Evolutionary conservation across 257 asterid genomes (phyloP), one percentile per base, ranked within the genome.

Genomic region (Catharanthus roseus): DNA sequence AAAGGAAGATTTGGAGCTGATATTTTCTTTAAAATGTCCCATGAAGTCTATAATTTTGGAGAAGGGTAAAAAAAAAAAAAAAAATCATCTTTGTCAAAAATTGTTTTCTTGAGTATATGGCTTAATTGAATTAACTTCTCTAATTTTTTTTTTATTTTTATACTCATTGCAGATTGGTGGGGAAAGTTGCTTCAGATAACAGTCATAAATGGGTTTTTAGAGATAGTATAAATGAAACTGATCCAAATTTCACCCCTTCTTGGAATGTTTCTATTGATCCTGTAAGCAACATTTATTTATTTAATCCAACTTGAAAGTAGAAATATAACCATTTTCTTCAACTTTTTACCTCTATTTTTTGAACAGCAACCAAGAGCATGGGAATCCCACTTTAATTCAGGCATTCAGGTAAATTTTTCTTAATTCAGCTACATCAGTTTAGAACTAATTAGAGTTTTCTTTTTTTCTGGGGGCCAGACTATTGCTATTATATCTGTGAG

Each of bases 361-460:
- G 51, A 36, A 68, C 82, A 90, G 97, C 92, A 88, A 73, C 96
- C 97, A 64, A 88, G 86, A 81, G 89, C 89, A 77, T 88, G 96
- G 97, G 97, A 89, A 61, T 84, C 84, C 77, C 97, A 88, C 77
- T 90, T 90, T 76, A 83, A 78, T 74, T 87, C 97, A 67, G 97
- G 97, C 81, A 88, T 90, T 77, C 91, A 90, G 96, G 97, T 86
- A 24, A 70, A 61, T 70, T n/a, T 56, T 19, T 6, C 51, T 50
- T n/a, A n/a, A 39, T 66, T 64, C 61, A 18, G 13, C 36, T 11
- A 42, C 4, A 33, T 58, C 65, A 58, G n/a, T 24, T 74, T 31
- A 57, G 6, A 36, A 36, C 44, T 15, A 71, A 60, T 71, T 39
- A 28, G 9, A 66, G 16, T 41, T 54, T 53, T 70, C 70, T n/a